Percentiles rank a stretch among this genome's conserved stretches.
Evolutionary conservation across 163 green algal genomes (phyloP).

Genomic region (Coccomyxa subellipsoidea): DNA sequence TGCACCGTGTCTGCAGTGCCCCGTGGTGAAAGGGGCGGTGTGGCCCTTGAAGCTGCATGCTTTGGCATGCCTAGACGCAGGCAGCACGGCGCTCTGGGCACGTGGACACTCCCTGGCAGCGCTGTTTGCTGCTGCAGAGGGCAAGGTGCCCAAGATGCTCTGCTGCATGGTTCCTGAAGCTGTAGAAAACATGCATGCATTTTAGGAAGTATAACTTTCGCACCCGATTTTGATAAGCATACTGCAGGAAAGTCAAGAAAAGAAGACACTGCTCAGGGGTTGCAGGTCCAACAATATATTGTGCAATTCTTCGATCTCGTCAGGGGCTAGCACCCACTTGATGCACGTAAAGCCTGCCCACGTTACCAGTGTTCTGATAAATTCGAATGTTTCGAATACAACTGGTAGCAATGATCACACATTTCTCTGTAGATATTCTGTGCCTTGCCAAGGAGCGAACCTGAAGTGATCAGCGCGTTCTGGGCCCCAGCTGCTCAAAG

Average conservation of each 20-base stretch:
- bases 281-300: too few species aligned
- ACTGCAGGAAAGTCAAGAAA: too few species aligned
- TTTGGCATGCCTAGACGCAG: neutral
- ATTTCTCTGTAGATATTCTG: too few species aligned
- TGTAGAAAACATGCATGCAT: neutral
- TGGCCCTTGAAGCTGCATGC: neutral
- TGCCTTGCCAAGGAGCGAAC: neutral
- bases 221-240: neutral
- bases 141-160: neutral
- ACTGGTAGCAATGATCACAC: too few species aligned
- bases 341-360: too few species aligned
- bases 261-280: too few species aligned
- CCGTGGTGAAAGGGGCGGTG: neutral
- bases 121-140: neutral
- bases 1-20: neutral
- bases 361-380: too few species aligned
- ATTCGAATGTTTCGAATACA: too few species aligned
- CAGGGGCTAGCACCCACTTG: too few species aligned
- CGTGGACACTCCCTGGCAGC: neutral
- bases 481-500: neutral
- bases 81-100: neutral
- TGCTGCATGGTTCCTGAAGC: neutral
- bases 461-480: neutral
- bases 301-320: too few species aligned
- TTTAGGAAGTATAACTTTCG: neutral